These are phyloP conservation scores for Solanum paucissectum DNA, from an alignment of 257 asterid genomes.

Conservation along the genomic window DNA sequence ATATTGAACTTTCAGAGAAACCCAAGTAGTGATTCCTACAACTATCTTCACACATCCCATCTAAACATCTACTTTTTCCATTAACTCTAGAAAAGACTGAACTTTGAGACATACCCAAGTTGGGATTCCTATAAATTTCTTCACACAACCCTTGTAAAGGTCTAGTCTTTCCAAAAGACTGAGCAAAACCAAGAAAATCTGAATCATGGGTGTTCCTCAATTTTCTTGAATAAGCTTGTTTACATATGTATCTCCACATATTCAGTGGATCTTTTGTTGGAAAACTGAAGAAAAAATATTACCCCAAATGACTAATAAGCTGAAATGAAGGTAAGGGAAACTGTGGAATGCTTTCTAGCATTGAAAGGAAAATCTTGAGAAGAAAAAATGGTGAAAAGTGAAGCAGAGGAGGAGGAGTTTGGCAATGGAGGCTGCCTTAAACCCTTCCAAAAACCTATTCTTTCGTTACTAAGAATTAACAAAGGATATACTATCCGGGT, in stretches of 20 bases:
- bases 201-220: constrained; percentile 15
- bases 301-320: background rate
- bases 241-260: constrained; percentile 81
- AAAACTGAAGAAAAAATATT: background rate
- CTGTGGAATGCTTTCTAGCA: background rate
- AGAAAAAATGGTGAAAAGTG: background rate
- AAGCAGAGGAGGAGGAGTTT: background rate
- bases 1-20: constrained; percentile 11
- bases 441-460: constrained; percentile 56
- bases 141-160: background rate
- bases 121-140: background rate
- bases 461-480: background rate
- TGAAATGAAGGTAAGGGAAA: background rate
- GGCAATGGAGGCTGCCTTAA: constrained; percentile 38
- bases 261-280: constrained; percentile 9
- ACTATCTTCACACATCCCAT: background rate
- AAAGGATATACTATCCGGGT: background rate
- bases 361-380: background rate
- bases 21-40: constrained; percentile 12
- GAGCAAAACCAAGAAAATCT: background rate
- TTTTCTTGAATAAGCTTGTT: constrained; percentile 35
- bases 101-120: constrained; percentile 10
- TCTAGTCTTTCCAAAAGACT: background rate
- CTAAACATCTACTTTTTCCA: background rate
- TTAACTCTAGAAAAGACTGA: background rate